Percentiles rank a stretch among this genome's conserved stretches.
phyloP scores from a whole-genome alignment of 2,329 filamentous ascomycete genomes.

The Hypomyces rosellus region DNA sequence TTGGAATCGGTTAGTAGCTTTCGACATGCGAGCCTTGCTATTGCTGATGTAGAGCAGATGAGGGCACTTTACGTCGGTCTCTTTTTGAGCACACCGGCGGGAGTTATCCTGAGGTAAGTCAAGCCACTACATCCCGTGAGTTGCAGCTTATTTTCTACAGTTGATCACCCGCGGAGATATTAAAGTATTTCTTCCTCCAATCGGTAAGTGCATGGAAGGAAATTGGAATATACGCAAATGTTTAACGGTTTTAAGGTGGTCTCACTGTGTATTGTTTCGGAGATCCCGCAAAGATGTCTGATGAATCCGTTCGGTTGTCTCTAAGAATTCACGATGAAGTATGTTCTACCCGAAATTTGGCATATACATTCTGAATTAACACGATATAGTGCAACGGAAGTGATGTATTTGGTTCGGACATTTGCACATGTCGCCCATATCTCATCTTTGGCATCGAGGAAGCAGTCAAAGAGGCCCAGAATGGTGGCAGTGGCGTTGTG shows the following conservation, averaged over 20 bases:
- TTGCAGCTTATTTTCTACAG: conserved; percentile 27
- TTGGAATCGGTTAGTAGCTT: conserved; percentile 65
- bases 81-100: conserved; percentile 95
- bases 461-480: conserved; percentile 93
- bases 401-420: conserved; percentile 96
- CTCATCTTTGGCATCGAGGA: conserved; percentile 96
- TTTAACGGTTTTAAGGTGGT: conserved; percentile 47
- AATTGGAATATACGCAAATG: not conserved
- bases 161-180: conserved; percentile 91
- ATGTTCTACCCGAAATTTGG: conserved; percentile 11
- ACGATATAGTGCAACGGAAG: conserved; percentile 72
- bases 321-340: conserved; percentile 71
- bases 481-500: conserved; percentile 86
- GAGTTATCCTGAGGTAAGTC: conserved; percentile 73
- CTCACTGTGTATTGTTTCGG: conserved; percentile 97
- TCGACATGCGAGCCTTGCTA: not conserved
- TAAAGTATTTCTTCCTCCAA: conserved; percentile 91
- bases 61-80: conserved; percentile 76
- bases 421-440: conserved; percentile 93
- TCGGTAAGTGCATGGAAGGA: conserved; percentile 47
- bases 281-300: conserved; percentile 87
- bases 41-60: conserved; percentile 49
- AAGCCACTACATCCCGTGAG: not conserved
- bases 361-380: conserved; percentile 10
- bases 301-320: conserved; percentile 73